These are phyloP conservation scores for Colletotrichum sansevieriae DNA, from an alignment of 2,329 filamentous ascomycete species.

Conservation along the genomic window DNA sequence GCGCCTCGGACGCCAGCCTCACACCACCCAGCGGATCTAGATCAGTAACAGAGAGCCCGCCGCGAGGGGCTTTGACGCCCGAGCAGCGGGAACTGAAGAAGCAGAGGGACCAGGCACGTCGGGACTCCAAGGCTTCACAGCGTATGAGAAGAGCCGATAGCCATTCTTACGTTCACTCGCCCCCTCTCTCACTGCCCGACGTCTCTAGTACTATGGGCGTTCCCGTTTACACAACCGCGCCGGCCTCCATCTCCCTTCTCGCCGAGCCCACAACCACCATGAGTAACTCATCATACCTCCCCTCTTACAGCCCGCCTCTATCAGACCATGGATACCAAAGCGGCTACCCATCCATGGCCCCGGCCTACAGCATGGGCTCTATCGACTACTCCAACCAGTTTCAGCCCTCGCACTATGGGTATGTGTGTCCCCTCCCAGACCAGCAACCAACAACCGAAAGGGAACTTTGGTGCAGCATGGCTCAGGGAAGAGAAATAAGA, in stretches of 20 bases:
- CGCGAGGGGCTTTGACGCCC: slow-evolving; percentile 65
- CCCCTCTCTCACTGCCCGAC: slow-evolving; percentile 58
- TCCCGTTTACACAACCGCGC: slow-evolving; percentile 65
- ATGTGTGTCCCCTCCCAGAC: slow-evolving; percentile 41
- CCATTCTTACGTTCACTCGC: slow-evolving; percentile 56
- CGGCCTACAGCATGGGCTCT: slow-evolving; percentile 56
- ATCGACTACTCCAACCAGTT: slow-evolving; percentile 59
- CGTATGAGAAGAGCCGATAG: slow-evolving; percentile 66
- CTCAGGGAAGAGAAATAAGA: background rate
- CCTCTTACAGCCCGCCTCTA: slow-evolving; percentile 64
- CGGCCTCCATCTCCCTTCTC: slow-evolving; percentile 64
- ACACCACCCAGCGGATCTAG: slow-evolving; percentile 63
- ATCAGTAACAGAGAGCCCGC: slow-evolving; percentile 71
- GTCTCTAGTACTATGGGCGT: slow-evolving; percentile 57
- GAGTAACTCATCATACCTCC: slow-evolving; percentile 58
- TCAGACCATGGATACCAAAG: slow-evolving; percentile 55
- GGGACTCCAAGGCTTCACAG: slow-evolving; percentile 67
- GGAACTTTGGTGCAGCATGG: slow-evolving; percentile 9
- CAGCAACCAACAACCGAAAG: too few relatives aligned
- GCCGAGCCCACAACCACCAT: slow-evolving; percentile 62
- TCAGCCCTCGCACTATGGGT: slow-evolving; percentile 56
- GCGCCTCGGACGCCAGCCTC: slow-evolving; percentile 63
- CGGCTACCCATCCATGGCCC: slow-evolving; percentile 51
- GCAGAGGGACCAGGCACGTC: slow-evolving; percentile 70
- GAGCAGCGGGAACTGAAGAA: slow-evolving; percentile 74